phyloP scores from a whole-genome alignment of 148 eudicot genomes.

The Nyssa sinensis region DNA sequence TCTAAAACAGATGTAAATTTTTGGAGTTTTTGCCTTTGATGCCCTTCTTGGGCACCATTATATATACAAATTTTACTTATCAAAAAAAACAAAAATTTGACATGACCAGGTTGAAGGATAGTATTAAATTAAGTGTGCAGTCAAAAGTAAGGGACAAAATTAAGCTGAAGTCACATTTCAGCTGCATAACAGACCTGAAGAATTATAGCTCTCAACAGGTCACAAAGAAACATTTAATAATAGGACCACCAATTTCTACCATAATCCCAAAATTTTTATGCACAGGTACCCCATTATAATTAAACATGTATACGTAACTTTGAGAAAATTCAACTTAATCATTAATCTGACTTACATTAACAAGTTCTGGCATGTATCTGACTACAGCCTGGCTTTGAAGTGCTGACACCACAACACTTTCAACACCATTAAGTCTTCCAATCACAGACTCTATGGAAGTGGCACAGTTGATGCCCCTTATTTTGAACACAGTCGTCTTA shows the following conservation, averaged over 20 bases:
- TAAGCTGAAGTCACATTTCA: background rate
- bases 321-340: background rate
- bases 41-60: too few species aligned
- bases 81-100: too few species aligned
- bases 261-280: background rate
- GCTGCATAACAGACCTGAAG: background rate
- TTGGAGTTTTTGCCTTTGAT: too few species aligned
- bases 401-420: constrained; percentile 53
- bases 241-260: background rate
- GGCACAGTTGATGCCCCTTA: constrained; percentile 63
- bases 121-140: background rate
- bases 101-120: background rate
- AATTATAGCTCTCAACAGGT: background rate
- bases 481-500: constrained; percentile 45
- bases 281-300: background rate
- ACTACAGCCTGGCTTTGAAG: constrained; percentile 79
- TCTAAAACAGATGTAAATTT: too few species aligned
- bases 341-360: constrained; percentile 46
- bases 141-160: background rate
- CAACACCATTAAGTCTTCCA: constrained; percentile 56
- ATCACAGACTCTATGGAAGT: constrained; percentile 68
- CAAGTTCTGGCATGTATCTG: constrained; percentile 52
- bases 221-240: background rate
- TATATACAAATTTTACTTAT: too few species aligned
- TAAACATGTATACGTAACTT: background rate